Conservation (phyloP, 202 grass and related monocot species). For the Sporobolus alterniflorus region DNA sequence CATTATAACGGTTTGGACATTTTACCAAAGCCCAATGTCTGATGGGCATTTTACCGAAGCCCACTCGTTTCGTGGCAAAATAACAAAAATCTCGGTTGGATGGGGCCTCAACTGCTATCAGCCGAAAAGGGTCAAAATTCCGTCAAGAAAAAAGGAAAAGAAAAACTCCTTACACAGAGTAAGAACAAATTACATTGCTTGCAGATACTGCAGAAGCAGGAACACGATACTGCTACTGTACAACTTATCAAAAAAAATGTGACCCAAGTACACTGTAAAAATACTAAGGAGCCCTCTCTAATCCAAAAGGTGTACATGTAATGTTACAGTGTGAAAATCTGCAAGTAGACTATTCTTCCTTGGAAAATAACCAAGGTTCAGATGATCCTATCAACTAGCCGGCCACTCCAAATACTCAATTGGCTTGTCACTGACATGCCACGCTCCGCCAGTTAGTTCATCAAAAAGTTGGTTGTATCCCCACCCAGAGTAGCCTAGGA, state of each 20-base stretch:
- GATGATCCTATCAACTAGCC: constrained; percentile 41
- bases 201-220: too few relatives aligned
- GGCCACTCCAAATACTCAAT: constrained; percentile 71
- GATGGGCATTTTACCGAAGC: too few relatives aligned
- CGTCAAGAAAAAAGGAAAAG: too few relatives aligned
- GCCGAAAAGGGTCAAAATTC: too few relatives aligned
- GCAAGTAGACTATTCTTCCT: constrained; percentile 25
- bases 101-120: too few relatives aligned
- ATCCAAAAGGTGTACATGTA: not conserved
- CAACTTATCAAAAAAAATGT: constrained; percentile 3
- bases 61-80: too few relatives aligned
- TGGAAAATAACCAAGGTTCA: constrained; percentile 7
- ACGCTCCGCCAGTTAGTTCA: constrained; percentile 71
- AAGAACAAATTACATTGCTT: not conserved
- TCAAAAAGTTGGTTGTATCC: constrained; percentile 72
- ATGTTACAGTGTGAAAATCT: not conserved
- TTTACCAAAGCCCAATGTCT: too few relatives aligned
- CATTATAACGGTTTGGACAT: too few relatives aligned
- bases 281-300: not conserved
- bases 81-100: too few relatives aligned
- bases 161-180: not conserved
- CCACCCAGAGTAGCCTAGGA: constrained; percentile 84
- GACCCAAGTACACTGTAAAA: not conserved
- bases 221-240: too few relatives aligned
- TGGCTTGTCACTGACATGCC: constrained; percentile 51